phyloP scores from a whole-genome alignment of 1,284 basidiomycete species.

The Pyrrhoderma noxium region DNA sequence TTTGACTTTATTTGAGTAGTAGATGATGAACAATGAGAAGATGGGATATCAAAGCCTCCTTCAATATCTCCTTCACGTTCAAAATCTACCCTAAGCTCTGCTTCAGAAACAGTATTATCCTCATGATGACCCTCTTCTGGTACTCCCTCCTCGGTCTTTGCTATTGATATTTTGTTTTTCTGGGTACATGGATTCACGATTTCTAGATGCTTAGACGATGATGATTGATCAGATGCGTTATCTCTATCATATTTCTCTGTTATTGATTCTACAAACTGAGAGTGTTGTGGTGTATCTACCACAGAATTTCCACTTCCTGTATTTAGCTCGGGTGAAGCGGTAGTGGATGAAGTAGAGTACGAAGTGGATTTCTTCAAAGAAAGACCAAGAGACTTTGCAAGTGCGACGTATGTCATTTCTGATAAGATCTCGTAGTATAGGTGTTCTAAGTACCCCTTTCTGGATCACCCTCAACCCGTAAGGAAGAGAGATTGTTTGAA shows the following conservation, averaged over 20 bases:
- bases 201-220: neutral
- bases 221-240: neutral
- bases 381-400: constrained; percentile 15
- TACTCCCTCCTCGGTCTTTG: neutral
- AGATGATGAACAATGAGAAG: constrained; percentile 14
- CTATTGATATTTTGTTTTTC: no score
- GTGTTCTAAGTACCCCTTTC: no score
- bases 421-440: neutral
- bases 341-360: constrained; percentile 2
- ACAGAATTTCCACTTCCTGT: no score
- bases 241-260: neutral
- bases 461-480: neutral
- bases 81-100: neutral
- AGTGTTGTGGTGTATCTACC: neutral
- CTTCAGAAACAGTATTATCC: constrained; percentile 1
- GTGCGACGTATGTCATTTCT: constrained; percentile 15
- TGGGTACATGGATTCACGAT: neutral
- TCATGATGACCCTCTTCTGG: neutral
- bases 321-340: neutral
- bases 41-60: constrained; percentile 13
- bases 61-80: neutral
- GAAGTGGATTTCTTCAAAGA: constrained; percentile 12
- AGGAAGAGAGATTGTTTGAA: neutral
- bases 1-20: no score
- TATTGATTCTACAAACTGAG: neutral